Base-by-base conservation (phyloP, 345 rosid species). In the Salix exigua region DNA sequence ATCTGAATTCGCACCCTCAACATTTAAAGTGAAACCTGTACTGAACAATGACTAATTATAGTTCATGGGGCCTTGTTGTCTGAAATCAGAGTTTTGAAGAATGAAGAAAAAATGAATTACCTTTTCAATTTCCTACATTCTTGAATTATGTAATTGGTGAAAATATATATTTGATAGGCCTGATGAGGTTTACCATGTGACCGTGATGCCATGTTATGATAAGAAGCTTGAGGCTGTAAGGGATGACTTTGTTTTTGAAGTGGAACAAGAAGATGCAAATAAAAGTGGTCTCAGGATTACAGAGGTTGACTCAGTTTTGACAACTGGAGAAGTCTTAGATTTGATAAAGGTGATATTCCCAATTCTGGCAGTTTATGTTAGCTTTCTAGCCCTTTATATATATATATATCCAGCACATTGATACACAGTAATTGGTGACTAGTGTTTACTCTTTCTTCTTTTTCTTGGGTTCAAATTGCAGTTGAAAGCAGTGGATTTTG, bases 121-220 rank as follows among this genome's bases (percentile, higher is more conserved):
- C 13, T 58, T 58, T n/a, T 13, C 12, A 11, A n/a, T 14, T 28
- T 62, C 28, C 0, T 80, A 3, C 31, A 14, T 63, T 1, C 17
- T 18, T 51, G 16, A 50, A 71, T 38, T 14, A 35, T 67, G 13
- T 33, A 70, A 61, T 40, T 53, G 66, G 46, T 84, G 46, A 71
- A 72, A 70, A 26, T 38, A 50, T 84, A 13, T 84, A 13, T 68
- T 72, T 83, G 62, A 72, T 81, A 96, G 99, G 91, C 87, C 92
- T 16, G 88, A 92, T 10, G 92, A 96, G 74, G 80, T 94, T 63
- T 92, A 92, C 83, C 98, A 96, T 85, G 97, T 92, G 70, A 92
- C 97, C 28, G 93, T 94, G 81, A 96, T 96, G 98, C 99, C 98
- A 8, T 96, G 98, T 74, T 94, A 92, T 79, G 99, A 96, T 83